A percentile compares a stretch with the other conserved stretches of the same genome.
Conservation (phyloP, 2,329 filamentous ascomycete species). For the Fusarium sp. region DNA sequence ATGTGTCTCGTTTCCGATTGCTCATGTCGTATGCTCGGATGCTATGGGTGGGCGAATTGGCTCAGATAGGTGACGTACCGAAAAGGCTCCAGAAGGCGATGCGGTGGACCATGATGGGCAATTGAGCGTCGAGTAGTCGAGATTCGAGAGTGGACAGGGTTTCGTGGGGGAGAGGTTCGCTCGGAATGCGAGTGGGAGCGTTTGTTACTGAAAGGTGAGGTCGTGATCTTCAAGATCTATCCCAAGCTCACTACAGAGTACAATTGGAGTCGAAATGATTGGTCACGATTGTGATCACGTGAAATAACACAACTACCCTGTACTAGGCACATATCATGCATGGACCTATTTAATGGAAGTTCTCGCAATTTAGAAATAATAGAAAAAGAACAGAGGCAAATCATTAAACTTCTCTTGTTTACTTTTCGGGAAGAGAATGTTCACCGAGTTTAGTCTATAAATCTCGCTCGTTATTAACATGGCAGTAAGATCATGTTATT, state of each 20-base stretch:
- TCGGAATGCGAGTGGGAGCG: slow-evolving; percentile 32
- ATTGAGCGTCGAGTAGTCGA: slow-evolving; percentile 38
- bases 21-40: background rate
- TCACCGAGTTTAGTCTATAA: too few relatives aligned
- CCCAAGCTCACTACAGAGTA: slow-evolving; percentile 42
- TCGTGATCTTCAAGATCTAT: slow-evolving; percentile 42
- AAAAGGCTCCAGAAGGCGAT: slow-evolving; percentile 90
- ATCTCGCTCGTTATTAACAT: fast-evolving
- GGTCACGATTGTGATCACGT: slow-evolving; percentile 37
- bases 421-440: too few relatives aligned
- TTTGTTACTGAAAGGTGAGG: slow-evolving; percentile 40
- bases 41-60: slow-evolving; percentile 21
- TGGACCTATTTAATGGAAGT: background rate
- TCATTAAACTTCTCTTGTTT: background rate
- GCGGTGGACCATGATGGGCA: slow-evolving; percentile 65
- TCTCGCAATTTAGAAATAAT: background rate
- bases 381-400: background rate
- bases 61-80: slow-evolving; percentile 64
- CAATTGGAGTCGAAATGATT: slow-evolving; percentile 42
- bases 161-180: slow-evolving; percentile 27
- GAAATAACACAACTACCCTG: slow-evolving; percentile 15
- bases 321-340: background rate
- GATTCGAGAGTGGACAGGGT: slow-evolving; percentile 7
- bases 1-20: background rate
- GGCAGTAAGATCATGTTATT: background rate